Conservation (phyloP, 345 rosid species). For the Kandelia obovata region DNA sequence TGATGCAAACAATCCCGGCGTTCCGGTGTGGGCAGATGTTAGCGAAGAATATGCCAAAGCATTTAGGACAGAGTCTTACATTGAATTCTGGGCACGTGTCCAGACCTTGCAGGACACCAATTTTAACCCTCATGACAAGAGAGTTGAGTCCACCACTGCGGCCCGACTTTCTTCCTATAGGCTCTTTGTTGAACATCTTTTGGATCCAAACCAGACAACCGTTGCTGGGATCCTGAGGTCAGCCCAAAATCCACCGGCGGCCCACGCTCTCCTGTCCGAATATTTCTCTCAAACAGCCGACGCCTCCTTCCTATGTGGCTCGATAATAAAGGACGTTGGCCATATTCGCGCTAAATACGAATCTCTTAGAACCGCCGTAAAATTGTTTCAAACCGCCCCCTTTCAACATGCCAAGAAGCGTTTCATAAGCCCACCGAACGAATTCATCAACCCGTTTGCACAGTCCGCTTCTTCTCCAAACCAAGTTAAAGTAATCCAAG, state of each 20-base stretch:
- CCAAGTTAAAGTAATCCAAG: constrained; percentile 37
- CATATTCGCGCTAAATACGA: constrained; percentile 37
- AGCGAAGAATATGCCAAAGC: constrained; percentile 84
- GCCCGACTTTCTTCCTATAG: constrained; percentile 76
- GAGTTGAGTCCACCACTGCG: constrained; percentile 47
- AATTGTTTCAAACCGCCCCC: neutral
- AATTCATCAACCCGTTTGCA: constrained; percentile 37
- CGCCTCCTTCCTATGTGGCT: constrained; percentile 55
- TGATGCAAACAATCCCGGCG: constrained; percentile 10
- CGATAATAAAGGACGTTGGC: constrained; percentile 49
- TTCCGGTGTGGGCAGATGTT: constrained; percentile 38
- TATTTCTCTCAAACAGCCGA: constrained; percentile 57
- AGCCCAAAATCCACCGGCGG: constrained; percentile 20
- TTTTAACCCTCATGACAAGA: constrained; percentile 18
- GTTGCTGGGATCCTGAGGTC: constrained; percentile 34
- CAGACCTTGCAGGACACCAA: constrained; percentile 15
- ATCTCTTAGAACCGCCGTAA: constrained; percentile 30
- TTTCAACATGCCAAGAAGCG: neutral
- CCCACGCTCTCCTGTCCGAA: constrained; percentile 39
- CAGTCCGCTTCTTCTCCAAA: constrained; percentile 22
- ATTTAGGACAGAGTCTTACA: constrained; percentile 78
- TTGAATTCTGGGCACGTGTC: constrained; percentile 69
- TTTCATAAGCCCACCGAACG: constrained; percentile 18
- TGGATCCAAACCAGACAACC: constrained; percentile 60
- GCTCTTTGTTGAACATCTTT: constrained; percentile 59